Evolutionary conservation across 805 yeast species (phyloP), one percentile per base, ranked within the genome.

Genomic region (Candida montana): DNA sequence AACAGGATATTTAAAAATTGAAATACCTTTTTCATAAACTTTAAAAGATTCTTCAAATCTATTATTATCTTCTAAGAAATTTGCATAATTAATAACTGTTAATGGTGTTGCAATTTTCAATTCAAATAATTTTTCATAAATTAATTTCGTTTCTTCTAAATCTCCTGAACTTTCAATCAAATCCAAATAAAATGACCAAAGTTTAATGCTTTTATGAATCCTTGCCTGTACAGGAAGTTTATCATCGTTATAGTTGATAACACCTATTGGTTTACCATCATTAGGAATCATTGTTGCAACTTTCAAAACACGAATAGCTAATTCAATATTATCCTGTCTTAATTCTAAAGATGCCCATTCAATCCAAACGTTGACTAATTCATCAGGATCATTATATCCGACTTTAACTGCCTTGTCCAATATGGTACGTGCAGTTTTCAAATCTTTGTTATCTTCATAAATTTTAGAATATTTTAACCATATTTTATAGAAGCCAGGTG

Each of bases 131-230:
- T 68, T 59, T 35, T 81, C 86, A 53, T 81, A 83, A 1, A 71
- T 65, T 8, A 61, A 63, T 28, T 63, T 60, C 0, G 67, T 55
- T 12, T 61, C 49, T 0, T 64, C 64, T 10, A 68, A 52, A 35
- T 72, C 75, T 5, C 73, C 69, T 26, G 68, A 58, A 12, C 80
- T 69, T 58, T 83, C 90, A 15, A 81, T 68, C 23, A 86, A 55
- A 52, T 86, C 95, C 21, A 87, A 57, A 53, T 83, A 86, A 48
- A 76, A 74, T 4, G 75, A 63, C 96, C 96, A 90, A 7, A 89
- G 61, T 39, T 74, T 74, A 32, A 67, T 61, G 5, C 85, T 77
- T 50, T 77, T 79, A 57, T 75, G 80, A 9, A 83, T 51, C 24
- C 86, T 60, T 21, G 72, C 59, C 47, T 82, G 89, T 0, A 84